Conservation (phyloP, 129 eudicot genomes). For the Apium graveolens region DNA sequence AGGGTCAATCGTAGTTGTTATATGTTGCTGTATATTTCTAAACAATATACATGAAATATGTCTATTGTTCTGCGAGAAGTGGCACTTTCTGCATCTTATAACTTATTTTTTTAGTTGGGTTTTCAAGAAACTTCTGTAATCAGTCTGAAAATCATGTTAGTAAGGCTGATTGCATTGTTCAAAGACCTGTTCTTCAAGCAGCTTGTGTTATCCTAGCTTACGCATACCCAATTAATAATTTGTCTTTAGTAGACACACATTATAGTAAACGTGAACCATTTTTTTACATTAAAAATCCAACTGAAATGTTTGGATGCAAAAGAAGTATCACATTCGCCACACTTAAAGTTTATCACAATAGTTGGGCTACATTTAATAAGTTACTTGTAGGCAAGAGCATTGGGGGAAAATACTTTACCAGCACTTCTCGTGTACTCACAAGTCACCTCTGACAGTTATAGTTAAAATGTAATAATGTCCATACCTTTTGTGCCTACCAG, state of each 20-base stretch:
- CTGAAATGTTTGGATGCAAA: not conserved
- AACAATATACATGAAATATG: not conserved
- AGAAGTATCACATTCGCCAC: not conserved
- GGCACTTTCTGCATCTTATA: not conserved
- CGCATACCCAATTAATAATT: not conserved
- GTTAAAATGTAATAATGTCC: not conserved
- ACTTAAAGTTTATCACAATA: not conserved
- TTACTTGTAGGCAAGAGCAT: not conserved
- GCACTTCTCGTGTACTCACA: not conserved
- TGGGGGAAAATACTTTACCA: not conserved
- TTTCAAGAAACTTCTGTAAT: not conserved
- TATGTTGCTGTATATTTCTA: too few species aligned
- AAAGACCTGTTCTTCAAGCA: not conserved
- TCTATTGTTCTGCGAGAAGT: not conserved
- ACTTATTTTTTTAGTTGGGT: not conserved
- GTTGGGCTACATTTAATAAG: not conserved
- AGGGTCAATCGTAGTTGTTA: too few species aligned
- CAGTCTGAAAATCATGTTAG: not conserved
- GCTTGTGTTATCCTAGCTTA: not conserved
- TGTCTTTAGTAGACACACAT: not conserved
- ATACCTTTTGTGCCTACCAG: not conserved
- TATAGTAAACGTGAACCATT: not conserved
- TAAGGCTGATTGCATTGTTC: not conserved
- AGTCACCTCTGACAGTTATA: not conserved
- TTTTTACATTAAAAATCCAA: not conserved